Evolutionary conservation across 78 protist genomes (phyloP).

Genomic region (Cavenderia fasciculata): DNA sequence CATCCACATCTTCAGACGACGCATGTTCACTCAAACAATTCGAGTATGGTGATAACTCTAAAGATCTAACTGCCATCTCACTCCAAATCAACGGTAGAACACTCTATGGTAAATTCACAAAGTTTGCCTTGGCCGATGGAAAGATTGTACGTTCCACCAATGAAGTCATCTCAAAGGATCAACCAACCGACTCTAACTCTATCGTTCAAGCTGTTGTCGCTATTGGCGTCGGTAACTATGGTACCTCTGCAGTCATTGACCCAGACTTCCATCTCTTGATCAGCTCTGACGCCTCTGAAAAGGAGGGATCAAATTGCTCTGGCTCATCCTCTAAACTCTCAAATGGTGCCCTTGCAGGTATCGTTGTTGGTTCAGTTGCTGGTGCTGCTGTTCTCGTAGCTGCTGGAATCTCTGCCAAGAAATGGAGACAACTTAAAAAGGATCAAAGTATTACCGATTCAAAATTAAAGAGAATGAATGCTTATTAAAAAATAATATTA

Average conservation of each 20-base stretch:
- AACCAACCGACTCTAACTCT: neutral
- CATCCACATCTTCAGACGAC: neutral
- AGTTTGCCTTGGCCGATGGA: neutral
- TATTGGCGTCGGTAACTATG: neutral
- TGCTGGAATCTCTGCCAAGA: neutral
- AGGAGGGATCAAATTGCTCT: neutral
- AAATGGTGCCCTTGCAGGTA: neutral
- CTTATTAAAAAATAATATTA: too few relatives aligned
- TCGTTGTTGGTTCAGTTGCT: neutral
- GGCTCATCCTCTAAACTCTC: neutral
- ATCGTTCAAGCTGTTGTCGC: neutral
- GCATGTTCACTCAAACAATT: constrained; percentile 25
- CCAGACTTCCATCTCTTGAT: neutral
- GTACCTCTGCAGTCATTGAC: neutral
- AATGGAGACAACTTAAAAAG: too few relatives aligned
- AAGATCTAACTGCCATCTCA: neutral
- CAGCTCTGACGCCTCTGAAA: neutral
- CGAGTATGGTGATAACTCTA: neutral
- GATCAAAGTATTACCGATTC: too few relatives aligned
- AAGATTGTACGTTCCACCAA: neutral
- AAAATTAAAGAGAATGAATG: too few relatives aligned
- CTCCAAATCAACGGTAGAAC: neutral
- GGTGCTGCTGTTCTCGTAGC: constrained; percentile 2
- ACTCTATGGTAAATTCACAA: neutral
- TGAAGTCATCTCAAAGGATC: neutral